phyloP scores from a whole-genome alignment of 257 asterid species.

The Solanum stenotomum region DNA sequence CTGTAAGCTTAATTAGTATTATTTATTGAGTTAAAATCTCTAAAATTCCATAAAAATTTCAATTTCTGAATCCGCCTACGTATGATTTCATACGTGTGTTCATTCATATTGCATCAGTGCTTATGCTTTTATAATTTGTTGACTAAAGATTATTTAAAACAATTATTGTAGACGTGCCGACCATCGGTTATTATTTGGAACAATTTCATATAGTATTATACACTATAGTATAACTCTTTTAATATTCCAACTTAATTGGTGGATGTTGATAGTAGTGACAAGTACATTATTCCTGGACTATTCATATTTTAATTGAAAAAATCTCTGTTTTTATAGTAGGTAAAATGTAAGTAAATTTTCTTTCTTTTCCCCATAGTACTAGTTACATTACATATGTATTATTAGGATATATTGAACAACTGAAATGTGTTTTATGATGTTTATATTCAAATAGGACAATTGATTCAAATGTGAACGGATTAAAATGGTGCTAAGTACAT shows the following conservation, averaged over 20 bases:
- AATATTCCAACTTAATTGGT: neutral
- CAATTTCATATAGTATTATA: neutral
- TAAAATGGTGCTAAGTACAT: neutral
- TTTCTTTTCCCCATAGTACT: neutral
- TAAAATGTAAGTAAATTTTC: neutral
- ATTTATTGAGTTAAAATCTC: neutral
- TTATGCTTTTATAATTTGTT: neutral
- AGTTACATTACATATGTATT: neutral
- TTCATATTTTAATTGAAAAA: neutral
- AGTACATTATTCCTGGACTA: neutral
- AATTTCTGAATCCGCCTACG: fast-evolving
- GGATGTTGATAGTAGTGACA: neutral
- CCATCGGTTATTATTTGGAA: neutral
- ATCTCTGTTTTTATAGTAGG: neutral
- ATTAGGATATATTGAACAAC: neutral
- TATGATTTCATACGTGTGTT: neutral
- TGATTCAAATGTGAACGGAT: neutral
- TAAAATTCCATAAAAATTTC: fast-evolving
- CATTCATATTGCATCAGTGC: neutral
- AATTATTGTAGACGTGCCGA: neutral
- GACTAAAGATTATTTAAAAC: neutral
- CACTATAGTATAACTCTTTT: neutral
- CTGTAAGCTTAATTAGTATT: neutral
- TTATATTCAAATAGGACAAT: neutral
- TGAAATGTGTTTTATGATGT: neutral